phyloP scores from a whole-genome alignment of 352 stramenopile species.

The Globisporangium sylvaticum region DNA sequence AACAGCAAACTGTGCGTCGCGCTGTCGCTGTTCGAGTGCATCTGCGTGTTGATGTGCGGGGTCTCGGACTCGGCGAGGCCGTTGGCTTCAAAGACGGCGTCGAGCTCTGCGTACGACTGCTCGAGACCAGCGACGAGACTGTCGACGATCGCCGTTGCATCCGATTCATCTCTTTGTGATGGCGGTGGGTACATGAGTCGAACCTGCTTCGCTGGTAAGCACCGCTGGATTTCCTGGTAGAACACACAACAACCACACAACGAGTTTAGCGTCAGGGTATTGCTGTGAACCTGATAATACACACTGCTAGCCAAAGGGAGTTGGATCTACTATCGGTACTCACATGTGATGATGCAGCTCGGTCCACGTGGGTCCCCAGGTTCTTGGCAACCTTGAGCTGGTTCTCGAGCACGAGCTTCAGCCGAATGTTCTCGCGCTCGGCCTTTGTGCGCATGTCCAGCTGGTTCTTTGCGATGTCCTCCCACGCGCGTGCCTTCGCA shows the following conservation, averaged over 20 bases:
- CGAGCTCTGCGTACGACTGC: constrained; percentile 2
- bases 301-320: no score
- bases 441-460: background rate
- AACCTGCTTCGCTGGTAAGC: background rate
- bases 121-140: constrained; percentile 20
- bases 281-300: no score
- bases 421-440: constrained; percentile 45
- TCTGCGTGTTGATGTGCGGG: background rate
- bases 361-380: constrained; percentile 22
- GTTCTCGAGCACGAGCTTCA: constrained; percentile 45
- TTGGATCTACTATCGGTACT: background rate
- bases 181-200: background rate
- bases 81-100: constrained; percentile 2
- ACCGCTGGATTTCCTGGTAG: background rate
- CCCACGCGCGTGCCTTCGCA: constrained; percentile 2
- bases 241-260: background rate
- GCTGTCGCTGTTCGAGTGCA: background rate
- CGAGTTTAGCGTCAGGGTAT: no score
- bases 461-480: constrained; percentile 6
- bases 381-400: constrained; percentile 44
- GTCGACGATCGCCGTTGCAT: constrained; percentile 12
- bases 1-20: constrained; percentile 25
- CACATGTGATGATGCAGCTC: background rate
- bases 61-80: constrained; percentile 4
- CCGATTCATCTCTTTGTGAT: background rate